A percentile compares a stretch with the other conserved stretches of the same genome.
Conservation (phyloP, 805 yeast genomes). For the Candida tammaniensis region DNA sequence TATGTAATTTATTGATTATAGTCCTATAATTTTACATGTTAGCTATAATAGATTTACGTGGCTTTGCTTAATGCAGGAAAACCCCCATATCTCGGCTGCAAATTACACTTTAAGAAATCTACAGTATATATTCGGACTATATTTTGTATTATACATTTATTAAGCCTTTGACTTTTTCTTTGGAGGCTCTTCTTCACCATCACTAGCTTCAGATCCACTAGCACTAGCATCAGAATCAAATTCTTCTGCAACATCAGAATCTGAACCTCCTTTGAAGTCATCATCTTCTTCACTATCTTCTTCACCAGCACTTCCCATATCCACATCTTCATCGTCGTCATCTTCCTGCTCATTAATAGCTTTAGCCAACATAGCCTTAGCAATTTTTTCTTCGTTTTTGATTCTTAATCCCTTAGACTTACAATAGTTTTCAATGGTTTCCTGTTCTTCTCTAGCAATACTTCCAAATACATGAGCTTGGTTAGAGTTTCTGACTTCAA, state of each 20-base stretch:
- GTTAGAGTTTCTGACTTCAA: conserved; percentile 58
- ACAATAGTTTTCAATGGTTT: conserved; percentile 69
- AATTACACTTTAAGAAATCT: too few relatives aligned
- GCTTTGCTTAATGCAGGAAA: too few relatives aligned
- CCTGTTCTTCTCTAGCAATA: conserved; percentile 87
- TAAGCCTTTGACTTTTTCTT: conserved; percentile 25
- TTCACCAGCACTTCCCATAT: conserved; percentile 71
- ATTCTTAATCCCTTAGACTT: conserved; percentile 74
- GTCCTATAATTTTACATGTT: too few relatives aligned
- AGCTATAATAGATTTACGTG: too few relatives aligned
- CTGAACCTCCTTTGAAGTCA: conserved; percentile 69
- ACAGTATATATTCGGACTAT: background rate
- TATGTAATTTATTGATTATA: too few relatives aligned
- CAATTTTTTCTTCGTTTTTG: conserved; percentile 86
- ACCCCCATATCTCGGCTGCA: too few relatives aligned
- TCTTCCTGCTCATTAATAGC: conserved; percentile 64
- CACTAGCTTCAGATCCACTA: conserved; percentile 23
- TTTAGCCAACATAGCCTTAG: conserved; percentile 74
- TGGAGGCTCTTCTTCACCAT: conserved; percentile 27
- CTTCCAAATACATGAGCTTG: conserved; percentile 83
- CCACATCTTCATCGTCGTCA: conserved; percentile 46
- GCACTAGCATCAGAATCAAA: conserved; percentile 64
- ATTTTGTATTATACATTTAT: background rate
- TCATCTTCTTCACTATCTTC: conserved; percentile 69
- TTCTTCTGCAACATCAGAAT: conserved; percentile 80